A percentile compares a stretch with the other conserved stretches of the same genome.
Evolutionary conservation across 2,329 filamentous ascomycete genomes (phyloP).

Genomic region (Stachybotrys echinatus): DNA sequence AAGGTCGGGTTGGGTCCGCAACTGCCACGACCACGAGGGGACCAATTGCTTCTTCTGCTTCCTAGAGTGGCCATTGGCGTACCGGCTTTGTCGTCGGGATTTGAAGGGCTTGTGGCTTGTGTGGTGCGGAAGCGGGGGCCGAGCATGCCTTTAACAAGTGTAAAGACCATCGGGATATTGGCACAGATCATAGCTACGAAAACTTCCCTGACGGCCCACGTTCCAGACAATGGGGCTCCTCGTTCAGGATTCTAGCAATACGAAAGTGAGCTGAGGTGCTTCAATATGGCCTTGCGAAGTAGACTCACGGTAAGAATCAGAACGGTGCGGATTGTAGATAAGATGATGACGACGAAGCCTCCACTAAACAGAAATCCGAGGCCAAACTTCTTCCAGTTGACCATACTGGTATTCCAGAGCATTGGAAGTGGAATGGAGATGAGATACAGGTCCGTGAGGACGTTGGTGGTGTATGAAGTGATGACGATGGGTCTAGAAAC

Average conservation of each 20-base stretch:
- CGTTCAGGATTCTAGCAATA: slow-evolving; percentile 1
- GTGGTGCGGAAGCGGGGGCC: neutral
- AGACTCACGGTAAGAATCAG: neutral
- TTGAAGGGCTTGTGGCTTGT: neutral
- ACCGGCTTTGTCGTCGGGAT: neutral
- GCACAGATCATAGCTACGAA: slow-evolving; percentile 12
- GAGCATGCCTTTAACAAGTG: slow-evolving; percentile 1
- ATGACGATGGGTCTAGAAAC: slow-evolving; percentile 10
- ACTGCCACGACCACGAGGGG: neutral
- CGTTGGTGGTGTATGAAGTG: slow-evolving; percentile 10
- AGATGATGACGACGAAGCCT: neutral
- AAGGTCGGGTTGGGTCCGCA: neutral
- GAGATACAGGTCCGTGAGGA: slow-evolving; percentile 13
- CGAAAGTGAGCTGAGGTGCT: neutral
- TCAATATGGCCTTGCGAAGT: neutral
- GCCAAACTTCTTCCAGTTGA: slow-evolving; percentile 1
- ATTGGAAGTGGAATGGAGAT: slow-evolving; percentile 12
- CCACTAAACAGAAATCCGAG: neutral
- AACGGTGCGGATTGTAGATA: neutral
- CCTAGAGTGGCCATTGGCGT: neutral
- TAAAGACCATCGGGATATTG: slow-evolving; percentile 11
- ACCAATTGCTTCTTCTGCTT: neutral
- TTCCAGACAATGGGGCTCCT: slow-evolving; percentile 7
- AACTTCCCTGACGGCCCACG: slow-evolving; percentile 11
- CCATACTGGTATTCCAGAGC: slow-evolving; percentile 8